These are phyloP conservation scores for Saccharomycopsis sp. DNA, from an alignment of 805 yeast species.

Conservation along the genomic window DNA sequence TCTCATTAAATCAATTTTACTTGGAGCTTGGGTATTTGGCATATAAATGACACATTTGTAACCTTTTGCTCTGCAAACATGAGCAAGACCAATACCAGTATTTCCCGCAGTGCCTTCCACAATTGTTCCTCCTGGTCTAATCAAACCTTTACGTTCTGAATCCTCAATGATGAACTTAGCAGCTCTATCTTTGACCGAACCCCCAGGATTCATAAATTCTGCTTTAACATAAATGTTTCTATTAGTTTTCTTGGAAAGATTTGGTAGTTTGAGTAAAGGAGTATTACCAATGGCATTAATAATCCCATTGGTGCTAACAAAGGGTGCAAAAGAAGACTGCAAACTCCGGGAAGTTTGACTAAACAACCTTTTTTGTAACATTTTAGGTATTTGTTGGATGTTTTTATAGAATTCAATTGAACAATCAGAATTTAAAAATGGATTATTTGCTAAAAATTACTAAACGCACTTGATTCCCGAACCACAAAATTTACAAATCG, in stretches of 20 bases:
- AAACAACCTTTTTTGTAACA: conserved; percentile 2
- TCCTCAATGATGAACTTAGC: conserved; percentile 68
- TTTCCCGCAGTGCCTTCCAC: conserved; percentile 95
- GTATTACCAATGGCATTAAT: conserved; percentile 90
- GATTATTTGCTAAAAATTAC: too few relatives aligned
- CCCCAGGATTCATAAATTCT: conserved; percentile 90
- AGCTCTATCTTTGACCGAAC: conserved; percentile 86
- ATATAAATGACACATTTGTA: conserved; percentile 79
- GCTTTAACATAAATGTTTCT: conserved; percentile 82
- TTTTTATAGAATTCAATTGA: too few relatives aligned
- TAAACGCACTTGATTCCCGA: too few relatives aligned
- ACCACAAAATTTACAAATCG: too few relatives aligned
- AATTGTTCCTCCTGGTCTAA: conserved; percentile 72
- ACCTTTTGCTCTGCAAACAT: conserved; percentile 70
- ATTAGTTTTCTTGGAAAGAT: conserved; percentile 46
- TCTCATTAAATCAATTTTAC: conserved; percentile 64
- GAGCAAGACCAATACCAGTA: conserved; percentile 90
- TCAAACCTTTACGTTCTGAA: conserved; percentile 59
- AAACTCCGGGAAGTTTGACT: background rate
- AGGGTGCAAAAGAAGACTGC: conserved; percentile 2
- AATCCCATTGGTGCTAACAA: conserved; percentile 24
- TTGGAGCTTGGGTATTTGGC: conserved; percentile 83
- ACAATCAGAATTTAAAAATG: too few relatives aligned
- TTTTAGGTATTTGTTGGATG: too few relatives aligned
- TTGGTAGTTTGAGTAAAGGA: conserved; percentile 58